Evolutionary conservation across 257 asterid species (phyloP), one percentile per base, ranked within the genome.

Genomic region (Solanum paucissectum): DNA sequence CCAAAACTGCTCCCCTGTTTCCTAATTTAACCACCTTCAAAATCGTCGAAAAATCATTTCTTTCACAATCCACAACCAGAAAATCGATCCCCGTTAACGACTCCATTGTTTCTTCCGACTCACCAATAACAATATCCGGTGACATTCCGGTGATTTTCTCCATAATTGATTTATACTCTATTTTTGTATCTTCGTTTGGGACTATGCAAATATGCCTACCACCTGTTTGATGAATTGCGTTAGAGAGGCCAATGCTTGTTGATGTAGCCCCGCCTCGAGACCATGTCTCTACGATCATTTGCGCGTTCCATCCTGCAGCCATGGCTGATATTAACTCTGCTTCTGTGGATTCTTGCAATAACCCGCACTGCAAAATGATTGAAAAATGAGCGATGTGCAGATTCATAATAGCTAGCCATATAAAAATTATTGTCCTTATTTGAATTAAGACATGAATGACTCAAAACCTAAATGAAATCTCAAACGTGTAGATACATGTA

Each of bases 291-390:
- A 66, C 82, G 12, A 85, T 85, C 60, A 85, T 42, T 12, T 85
- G 76, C 1, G 60, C 87, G 12, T 85, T 36, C 81, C 79, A 66
- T 68, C 87, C 87, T 29, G 87, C 87, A 5, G 87, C 87, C 87
- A 85, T 85, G 32, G 87, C 87, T 20, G 87, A 42, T 10, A 85
- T 8, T 10, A 85, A 40, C 21, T 85, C 87, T 0, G 69, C 69
- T 49, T 29, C 85, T 0, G 36, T 82, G 20, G 85, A 82, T 82
- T 82, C 85, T 82, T 29, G 44, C 5, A 82, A 10, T 5, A 29
- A 49, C 3, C 58, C 85, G 2, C 85, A 82, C 85, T 82, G 69
- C 62, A 40, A 5, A 12, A 76, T 12, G 60, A 40, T n/a, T 0
- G 23, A n/a, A 36, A 74, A 38, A 38, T 76, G 58, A 76, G 58